phyloP scores from a whole-genome alignment of 2,329 filamentous ascomycete species.

The Aspergillus sp. region DNA sequence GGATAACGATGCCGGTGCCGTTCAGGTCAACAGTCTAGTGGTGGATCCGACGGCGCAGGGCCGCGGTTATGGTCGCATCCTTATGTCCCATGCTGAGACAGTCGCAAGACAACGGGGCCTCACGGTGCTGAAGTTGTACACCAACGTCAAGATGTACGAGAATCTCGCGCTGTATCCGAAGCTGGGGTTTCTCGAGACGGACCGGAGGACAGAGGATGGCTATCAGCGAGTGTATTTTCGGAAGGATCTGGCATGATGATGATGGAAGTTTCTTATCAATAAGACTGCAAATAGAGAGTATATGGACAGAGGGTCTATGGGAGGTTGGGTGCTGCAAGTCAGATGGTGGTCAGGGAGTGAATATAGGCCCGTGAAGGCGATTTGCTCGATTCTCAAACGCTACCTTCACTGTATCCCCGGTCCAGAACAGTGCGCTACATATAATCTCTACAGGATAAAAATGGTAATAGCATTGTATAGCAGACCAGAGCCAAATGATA shows the following conservation, averaged over 20 bases:
- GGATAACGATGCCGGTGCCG: neutral
- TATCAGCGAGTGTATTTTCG: conserved; percentile 22
- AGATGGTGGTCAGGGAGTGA: no score
- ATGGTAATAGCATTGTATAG: no score
- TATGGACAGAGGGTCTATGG: no score
- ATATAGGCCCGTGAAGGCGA: no score
- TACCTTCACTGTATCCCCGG: no score
- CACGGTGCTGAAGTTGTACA: conserved; percentile 15
- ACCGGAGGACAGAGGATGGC: conserved; percentile 15
- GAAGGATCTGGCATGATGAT: neutral
- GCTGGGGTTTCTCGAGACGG: conserved; percentile 20
- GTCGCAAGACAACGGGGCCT: conserved; percentile 5
- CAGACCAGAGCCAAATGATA: no score
- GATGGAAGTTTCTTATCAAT: neutral
- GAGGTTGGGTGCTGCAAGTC: no score
- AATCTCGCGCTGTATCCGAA: conserved; percentile 19
- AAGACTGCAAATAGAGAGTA: no score
- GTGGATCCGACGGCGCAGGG: conserved; percentile 18
- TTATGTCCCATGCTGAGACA: conserved; percentile 15
- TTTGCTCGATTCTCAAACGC: no score
- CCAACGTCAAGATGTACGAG: conserved; percentile 25
- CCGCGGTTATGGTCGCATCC: conserved; percentile 19
- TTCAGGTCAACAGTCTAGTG: conserved; percentile 19
- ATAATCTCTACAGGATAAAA: no score
- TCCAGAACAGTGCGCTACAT: no score